These are phyloP conservation scores for Nicotiana tomentosiformis DNA, from an alignment of 257 asterid genomes.

Conservation along the genomic window DNA sequence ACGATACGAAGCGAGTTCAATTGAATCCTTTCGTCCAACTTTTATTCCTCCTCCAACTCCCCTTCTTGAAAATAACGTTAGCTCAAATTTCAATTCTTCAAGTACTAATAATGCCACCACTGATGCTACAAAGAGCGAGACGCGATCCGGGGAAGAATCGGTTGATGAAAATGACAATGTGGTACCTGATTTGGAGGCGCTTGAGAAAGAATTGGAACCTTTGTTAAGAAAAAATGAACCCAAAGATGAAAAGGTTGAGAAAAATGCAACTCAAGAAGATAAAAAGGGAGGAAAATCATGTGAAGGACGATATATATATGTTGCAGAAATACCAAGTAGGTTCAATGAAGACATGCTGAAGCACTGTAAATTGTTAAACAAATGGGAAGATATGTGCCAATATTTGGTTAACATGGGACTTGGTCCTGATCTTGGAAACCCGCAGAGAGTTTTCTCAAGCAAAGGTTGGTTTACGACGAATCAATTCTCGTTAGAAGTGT, in stretches of 20 bases:
- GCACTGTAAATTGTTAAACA: conserved; percentile 45
- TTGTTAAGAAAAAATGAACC: conserved; percentile 9
- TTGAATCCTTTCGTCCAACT: conserved; percentile 12
- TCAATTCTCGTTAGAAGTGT: conserved; percentile 66
- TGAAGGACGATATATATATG: conserved; percentile 47
- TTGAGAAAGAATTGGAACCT: conserved; percentile 36
- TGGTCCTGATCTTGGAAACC: conserved; percentile 55
- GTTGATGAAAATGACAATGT: conserved; percentile 4
- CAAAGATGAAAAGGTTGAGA: background rate
- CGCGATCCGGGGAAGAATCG: background rate
- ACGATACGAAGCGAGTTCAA: conserved; percentile 6
- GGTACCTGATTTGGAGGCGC: conserved; percentile 18
- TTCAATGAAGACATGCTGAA: conserved; percentile 48
- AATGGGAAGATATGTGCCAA: conserved; percentile 72
- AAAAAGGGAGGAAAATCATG: conserved; percentile 20
- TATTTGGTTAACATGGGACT: conserved; percentile 60
- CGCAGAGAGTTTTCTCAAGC: conserved; percentile 35
- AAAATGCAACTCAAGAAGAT: background rate
- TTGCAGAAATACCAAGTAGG: conserved; percentile 50
- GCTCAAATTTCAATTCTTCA: background rate
- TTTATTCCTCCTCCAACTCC: background rate
- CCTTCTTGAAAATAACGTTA: background rate
- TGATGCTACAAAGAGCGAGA: background rate
- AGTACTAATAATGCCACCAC: background rate
- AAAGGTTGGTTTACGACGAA: conserved; percentile 69